A percentile compares a stretch with the other conserved stretches of the same genome.
These are phyloP conservation scores for Phyllosticta ampelicida DNA, from an alignment of 2,329 filamentous ascomycete genomes.

Conservation along the genomic window DNA sequence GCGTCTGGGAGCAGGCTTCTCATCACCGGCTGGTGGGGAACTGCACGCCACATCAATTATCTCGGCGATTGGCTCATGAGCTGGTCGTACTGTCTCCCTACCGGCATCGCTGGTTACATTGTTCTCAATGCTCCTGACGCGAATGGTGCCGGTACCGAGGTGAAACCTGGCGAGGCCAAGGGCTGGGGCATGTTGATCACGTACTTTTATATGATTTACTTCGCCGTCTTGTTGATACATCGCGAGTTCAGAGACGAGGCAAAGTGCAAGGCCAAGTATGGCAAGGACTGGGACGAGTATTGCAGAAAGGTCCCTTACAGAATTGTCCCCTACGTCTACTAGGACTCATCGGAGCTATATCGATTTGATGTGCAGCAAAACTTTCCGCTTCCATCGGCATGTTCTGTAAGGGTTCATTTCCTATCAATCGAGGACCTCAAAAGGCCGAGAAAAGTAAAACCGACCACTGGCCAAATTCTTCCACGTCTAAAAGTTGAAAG, in stretches of 20 bases:
- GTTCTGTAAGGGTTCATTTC: background rate
- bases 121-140: conserved; percentile 38
- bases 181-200: conserved; percentile 83
- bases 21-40: conserved; percentile 86
- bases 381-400: background rate
- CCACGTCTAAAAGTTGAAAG: background rate
- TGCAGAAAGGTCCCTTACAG: conserved; percentile 69
- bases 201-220: conserved; percentile 92
- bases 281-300: conserved; percentile 84
- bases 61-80: conserved; percentile 89
- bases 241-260: conserved; percentile 80
- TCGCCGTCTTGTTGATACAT: conserved; percentile 75
- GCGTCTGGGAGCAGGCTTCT: conserved; percentile 70
- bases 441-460: background rate
- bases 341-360: background rate
- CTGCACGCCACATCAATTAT: conserved; percentile 90
- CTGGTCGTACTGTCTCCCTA: conserved; percentile 83
- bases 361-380: background rate
- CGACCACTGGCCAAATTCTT: background rate
- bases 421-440: background rate
- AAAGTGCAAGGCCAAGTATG: conserved; percentile 86
- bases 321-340: conserved; percentile 83
- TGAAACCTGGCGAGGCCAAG: conserved; percentile 60
- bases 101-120: conserved; percentile 70
- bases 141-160: conserved; percentile 44